These are phyloP conservation scores for Microsporum canis DNA, from an alignment of 2,329 filamentous ascomycete genomes.

Conservation along the genomic window DNA sequence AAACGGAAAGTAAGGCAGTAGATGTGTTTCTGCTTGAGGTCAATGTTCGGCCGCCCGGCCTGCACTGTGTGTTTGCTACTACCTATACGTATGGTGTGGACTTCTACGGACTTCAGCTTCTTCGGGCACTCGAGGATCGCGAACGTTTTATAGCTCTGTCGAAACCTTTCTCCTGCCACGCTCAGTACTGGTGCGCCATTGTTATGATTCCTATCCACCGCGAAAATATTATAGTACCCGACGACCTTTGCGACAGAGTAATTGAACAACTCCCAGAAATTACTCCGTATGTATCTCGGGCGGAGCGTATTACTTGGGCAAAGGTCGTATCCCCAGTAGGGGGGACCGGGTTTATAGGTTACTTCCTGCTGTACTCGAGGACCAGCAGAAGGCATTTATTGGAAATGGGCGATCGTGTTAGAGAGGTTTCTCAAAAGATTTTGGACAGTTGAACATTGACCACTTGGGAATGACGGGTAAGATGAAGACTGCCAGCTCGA, in stretches of 20 bases:
- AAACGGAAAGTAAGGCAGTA: not conserved
- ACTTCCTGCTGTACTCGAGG: not conserved
- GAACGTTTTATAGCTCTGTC: slow-evolving; percentile 12
- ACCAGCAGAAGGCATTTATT: slow-evolving; percentile 2
- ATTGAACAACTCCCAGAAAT: not conserved
- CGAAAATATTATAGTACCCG: not conserved
- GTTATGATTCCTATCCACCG: slow-evolving; percentile 1
- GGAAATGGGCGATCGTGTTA: not conserved
- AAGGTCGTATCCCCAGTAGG: not conserved
- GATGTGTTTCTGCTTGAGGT: slow-evolving; percentile 19
- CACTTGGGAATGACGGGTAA: too few species aligned
- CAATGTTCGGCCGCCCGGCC: slow-evolving; percentile 20
- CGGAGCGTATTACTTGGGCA: not conserved
- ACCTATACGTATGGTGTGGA: slow-evolving; percentile 18
- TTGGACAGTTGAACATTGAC: not conserved
- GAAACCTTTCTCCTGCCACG: slow-evolving; percentile 16
- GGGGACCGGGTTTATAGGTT: not conserved
- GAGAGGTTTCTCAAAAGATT: not conserved
- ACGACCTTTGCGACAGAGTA: not conserved
- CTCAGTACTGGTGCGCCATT: not conserved
- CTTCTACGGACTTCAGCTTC: slow-evolving; percentile 10
- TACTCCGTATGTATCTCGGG: not conserved
- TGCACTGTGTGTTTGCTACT: slow-evolving; percentile 6
- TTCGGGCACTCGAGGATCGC: not conserved
- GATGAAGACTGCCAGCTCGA: not conserved